phyloP scores from a whole-genome alignment of 179 eudicot genomes.

The Silene coronaria region DNA sequence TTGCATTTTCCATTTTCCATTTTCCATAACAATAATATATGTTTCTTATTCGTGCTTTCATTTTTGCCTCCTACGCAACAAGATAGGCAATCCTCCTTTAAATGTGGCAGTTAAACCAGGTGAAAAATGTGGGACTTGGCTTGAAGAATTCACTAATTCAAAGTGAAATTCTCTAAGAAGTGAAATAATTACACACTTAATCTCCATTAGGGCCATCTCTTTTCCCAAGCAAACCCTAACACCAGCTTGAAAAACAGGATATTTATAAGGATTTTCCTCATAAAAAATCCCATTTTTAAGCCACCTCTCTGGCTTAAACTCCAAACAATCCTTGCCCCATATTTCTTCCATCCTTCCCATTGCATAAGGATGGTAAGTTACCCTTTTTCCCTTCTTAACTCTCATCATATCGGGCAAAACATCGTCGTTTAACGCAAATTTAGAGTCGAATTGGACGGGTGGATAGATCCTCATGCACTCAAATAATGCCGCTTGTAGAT shows the following conservation, averaged over 20 bases:
- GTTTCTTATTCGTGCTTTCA: not conserved
- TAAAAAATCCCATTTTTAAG: slow-evolving; percentile 43
- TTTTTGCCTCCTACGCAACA: slow-evolving; percentile 24
- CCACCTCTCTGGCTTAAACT: slow-evolving; percentile 76
- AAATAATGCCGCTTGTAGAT: slow-evolving; percentile 44
- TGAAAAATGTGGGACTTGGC: slow-evolving; percentile 36
- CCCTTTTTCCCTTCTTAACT: slow-evolving; percentile 47
- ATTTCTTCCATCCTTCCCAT: slow-evolving; percentile 68
- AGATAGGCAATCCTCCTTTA: slow-evolving; percentile 38
- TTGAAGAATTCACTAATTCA: slow-evolving; percentile 19
- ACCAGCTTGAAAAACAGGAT: slow-evolving; percentile 73
- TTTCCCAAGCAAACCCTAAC: slow-evolving; percentile 69
- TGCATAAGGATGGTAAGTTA: slow-evolving; percentile 57
- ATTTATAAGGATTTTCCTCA: slow-evolving; percentile 45
- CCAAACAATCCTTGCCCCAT: slow-evolving; percentile 66
- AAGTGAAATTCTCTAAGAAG: slow-evolving; percentile 36
- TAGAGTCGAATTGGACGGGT: slow-evolving; percentile 61
- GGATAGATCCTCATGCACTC: slow-evolving; percentile 64
- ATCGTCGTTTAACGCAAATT: slow-evolving; percentile 45
- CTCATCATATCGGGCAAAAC: slow-evolving; percentile 37
- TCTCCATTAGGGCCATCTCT: slow-evolving; percentile 64
- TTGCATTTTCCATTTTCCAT: too few relatives aligned
- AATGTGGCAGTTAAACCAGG: slow-evolving; percentile 68
- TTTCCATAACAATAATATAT: too few relatives aligned
- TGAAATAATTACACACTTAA: slow-evolving; percentile 40